Conservation (phyloP, 257 asterid genomes). For the Plantago ovata region DNA sequence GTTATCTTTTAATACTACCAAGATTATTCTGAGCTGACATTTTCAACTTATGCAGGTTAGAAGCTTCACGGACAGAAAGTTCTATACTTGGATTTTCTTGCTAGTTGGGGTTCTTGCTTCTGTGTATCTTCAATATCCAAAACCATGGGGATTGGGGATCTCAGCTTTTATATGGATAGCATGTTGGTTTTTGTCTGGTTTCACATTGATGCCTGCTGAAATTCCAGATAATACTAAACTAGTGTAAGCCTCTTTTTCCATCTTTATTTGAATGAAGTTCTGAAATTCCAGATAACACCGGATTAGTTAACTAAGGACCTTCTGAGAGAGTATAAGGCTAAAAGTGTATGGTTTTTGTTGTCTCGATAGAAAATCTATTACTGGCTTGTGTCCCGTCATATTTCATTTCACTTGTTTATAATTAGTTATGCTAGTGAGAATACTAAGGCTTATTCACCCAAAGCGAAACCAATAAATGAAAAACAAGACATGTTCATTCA, state of each 20-base stretch:
- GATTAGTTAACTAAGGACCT: no score
- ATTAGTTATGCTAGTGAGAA: not conserved
- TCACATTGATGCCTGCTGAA: conserved; percentile 97
- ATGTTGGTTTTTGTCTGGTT: conserved; percentile 75
- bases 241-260: conserved; percentile 54
- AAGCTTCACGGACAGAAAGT: conserved; percentile 79
- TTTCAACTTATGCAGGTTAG: conserved; percentile 53
- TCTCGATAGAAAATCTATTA: not conserved
- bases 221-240: conserved; percentile 88
- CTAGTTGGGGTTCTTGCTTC: conserved; percentile 63
- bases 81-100: conserved; percentile 88
- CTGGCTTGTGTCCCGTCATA: not conserved
- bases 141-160: conserved; percentile 49
- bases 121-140: conserved; percentile 49
- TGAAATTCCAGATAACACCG: no score
- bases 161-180: conserved; percentile 66
- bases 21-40: conserved; percentile 20
- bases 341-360: not conserved
- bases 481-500: not conserved
- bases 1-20: conserved; percentile 9
- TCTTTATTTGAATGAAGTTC: no score
- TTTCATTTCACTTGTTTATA: not conserved
- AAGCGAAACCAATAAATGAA: not conserved
- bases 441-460: conserved; percentile 4
- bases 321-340: not conserved